A percentile compares a stretch with the other conserved stretches of the same genome.
Conservation (phyloP, 1,139 yeast genomes). For the Suhomyces wounanorum region DNA sequence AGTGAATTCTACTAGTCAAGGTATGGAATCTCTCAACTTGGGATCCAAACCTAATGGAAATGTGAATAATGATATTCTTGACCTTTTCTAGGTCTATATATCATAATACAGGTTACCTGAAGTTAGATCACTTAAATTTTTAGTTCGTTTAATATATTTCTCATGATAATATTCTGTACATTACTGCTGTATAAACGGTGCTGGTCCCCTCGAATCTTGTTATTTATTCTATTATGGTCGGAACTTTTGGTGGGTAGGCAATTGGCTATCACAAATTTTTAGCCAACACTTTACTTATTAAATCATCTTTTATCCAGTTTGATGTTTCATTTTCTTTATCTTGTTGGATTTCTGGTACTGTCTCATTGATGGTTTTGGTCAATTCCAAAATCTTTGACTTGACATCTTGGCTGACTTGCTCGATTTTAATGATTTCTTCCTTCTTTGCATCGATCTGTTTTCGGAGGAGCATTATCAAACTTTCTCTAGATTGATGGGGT, state of each 20-base stretch:
- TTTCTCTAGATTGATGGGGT: conserved; percentile 87
- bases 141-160: conserved; percentile 2
- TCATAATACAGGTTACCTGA: neutral
- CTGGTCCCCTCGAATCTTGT: too few relatives aligned
- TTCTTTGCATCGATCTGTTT: conserved; percentile 60
- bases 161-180: neutral
- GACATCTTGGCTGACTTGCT: conserved; percentile 47
- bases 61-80: conserved; percentile 53
- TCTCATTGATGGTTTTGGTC: conserved; percentile 11
- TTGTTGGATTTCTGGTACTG: neutral
- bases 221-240: neutral
- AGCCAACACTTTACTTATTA: conserved; percentile 4
- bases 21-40: conserved; percentile 27
- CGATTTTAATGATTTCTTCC: conserved; percentile 54
- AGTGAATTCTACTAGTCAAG: conserved; percentile 20
- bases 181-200: neutral
- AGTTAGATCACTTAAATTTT: neutral
- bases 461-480: conserved; percentile 68
- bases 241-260: neutral
- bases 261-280: conserved; percentile 1
- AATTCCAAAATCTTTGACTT: conserved; percentile 40
- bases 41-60: conserved; percentile 6
- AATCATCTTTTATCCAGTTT: neutral
- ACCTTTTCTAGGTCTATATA: conserved; percentile 45
- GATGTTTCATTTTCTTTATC: neutral